Evolutionary conservation across 2,329 filamentous ascomycete genomes (phyloP).

Genomic region (Davidsoniella eucalypti): DNA sequence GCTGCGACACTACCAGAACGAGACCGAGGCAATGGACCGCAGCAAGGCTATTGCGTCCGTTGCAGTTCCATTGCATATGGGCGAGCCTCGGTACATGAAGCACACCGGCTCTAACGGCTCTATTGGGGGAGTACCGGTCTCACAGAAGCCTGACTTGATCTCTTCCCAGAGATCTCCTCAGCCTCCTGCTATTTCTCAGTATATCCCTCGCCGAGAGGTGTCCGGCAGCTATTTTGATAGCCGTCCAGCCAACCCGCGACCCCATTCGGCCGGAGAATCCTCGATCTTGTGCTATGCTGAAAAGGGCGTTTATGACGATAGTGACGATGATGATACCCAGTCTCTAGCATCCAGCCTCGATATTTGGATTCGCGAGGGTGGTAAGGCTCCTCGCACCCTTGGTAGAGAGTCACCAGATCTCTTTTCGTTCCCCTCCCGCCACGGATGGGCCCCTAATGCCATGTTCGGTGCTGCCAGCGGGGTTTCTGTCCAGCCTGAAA

Average conservation of each 20-base stretch:
- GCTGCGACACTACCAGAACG: constrained; percentile 32
- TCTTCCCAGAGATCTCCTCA: constrained; percentile 15
- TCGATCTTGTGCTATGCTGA: constrained; percentile 24
- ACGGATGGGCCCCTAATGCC: constrained; percentile 30
- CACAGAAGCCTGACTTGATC: neutral
- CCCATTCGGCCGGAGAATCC: constrained; percentile 31
- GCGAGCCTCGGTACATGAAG: constrained; percentile 8
- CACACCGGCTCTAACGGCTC: constrained; percentile 10
- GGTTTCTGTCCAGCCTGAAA: constrained; percentile 18
- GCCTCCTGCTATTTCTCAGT: constrained; percentile 20
- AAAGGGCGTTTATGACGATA: constrained; percentile 28
- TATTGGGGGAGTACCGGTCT: constrained; percentile 10
- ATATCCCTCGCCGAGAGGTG: constrained; percentile 18
- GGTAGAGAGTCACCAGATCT: constrained; percentile 32
- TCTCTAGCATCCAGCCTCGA: constrained; percentile 36
- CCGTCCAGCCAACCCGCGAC: constrained; percentile 22
- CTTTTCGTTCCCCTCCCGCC: constrained; percentile 32
- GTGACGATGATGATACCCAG: constrained; percentile 24
- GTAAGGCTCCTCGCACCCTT: constrained; percentile 23
- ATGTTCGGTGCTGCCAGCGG: constrained; percentile 26
- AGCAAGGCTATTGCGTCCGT: constrained; percentile 4
- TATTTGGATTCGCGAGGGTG: constrained; percentile 40
- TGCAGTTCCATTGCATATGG: neutral
- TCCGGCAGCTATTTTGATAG: constrained; percentile 18
- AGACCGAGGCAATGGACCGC: constrained; percentile 25